phyloP scores from a whole-genome alignment of 169 alveolate genomes.

The Eimeria maxima region DNA sequence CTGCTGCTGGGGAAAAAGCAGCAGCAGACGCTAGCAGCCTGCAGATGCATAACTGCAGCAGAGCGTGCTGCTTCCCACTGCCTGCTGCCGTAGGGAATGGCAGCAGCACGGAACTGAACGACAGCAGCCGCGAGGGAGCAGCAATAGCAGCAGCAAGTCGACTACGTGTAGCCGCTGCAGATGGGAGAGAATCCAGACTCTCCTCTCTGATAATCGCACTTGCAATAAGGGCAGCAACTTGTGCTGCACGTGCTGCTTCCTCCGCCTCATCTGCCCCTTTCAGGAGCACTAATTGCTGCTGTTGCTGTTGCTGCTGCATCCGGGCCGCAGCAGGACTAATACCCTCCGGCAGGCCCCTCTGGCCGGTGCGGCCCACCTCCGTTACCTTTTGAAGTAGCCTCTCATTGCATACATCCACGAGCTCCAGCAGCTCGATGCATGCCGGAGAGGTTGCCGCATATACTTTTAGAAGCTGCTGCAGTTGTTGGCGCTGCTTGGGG shows the following conservation, averaged over 20 bases:
- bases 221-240: conserved; percentile 50
- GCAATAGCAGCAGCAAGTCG: conserved; percentile 65
- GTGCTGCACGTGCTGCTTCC: conserved; percentile 52
- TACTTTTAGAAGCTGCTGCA: conserved; percentile 4
- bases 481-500: conserved; percentile 42
- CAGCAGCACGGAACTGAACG: conserved; percentile 24
- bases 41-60: conserved; percentile 62
- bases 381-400: neutral
- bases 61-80: conserved; percentile 14
- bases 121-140: conserved; percentile 20
- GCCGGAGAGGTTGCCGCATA: conserved; percentile 25
- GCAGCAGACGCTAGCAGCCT: conserved; percentile 51
- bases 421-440: conserved; percentile 67
- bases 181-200: conserved; percentile 24
- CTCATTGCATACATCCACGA: conserved; percentile 23
- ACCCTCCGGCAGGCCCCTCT: conserved; percentile 42
- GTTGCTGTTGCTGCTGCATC: conserved; percentile 17
- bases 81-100: conserved; percentile 22
- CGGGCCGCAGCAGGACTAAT: conserved; percentile 57
- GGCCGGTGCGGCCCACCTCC: conserved; percentile 1
- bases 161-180: conserved; percentile 39
- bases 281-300: neutral
- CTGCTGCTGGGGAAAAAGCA: conserved; percentile 52
- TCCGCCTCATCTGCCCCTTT: neutral
- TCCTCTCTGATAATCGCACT: neutral